These are phyloP conservation scores for Hypoxylon rubiginosum DNA, from an alignment of 2,329 filamentous ascomycete genomes.

Conservation along the genomic window DNA sequence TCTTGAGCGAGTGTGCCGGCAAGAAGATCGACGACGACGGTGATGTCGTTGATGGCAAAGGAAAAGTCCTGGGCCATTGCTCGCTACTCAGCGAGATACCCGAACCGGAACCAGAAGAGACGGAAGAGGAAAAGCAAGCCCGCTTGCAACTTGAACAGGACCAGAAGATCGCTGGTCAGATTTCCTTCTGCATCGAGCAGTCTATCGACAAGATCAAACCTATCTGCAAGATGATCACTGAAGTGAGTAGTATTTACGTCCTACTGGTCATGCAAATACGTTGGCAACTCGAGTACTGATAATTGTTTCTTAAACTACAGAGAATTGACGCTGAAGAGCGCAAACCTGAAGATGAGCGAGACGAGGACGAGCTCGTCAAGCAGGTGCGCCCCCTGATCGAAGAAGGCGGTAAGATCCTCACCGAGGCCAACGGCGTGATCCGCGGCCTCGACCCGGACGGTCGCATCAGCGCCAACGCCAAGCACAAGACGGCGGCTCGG, in stretches of 20 bases:
- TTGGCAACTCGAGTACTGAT: constrained; percentile 44
- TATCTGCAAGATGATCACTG: constrained; percentile 87
- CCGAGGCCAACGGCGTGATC: constrained; percentile 88
- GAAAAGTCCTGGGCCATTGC: constrained; percentile 75
- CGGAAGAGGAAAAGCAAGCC: constrained; percentile 70
- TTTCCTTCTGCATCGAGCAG: constrained; percentile 79
- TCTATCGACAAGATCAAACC: constrained; percentile 87
- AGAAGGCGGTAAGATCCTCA: constrained; percentile 83
- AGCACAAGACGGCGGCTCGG: constrained; percentile 80
- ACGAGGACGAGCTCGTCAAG: constrained; percentile 89
- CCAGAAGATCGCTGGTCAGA: constrained; percentile 81
- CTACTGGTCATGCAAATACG: background rate
- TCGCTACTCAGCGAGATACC: constrained; percentile 73
- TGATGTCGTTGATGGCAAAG: constrained; percentile 78
- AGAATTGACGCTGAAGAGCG: constrained; percentile 84
- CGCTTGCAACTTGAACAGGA: constrained; percentile 74
- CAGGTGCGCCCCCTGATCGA: constrained; percentile 91
- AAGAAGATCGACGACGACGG: constrained; percentile 79
- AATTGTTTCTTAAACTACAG: constrained; percentile 56
- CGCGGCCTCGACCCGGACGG: constrained; percentile 92
- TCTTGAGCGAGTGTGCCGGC: constrained; percentile 72
- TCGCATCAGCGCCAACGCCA: constrained; percentile 85
- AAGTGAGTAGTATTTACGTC: constrained; percentile 64
- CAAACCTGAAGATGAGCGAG: constrained; percentile 86
- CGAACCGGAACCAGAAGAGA: constrained; percentile 61